These are phyloP conservation scores for Leccinum olivaceoglutinosum DNA, from an alignment of 1,284 basidiomycete species.

Conservation along the genomic window DNA sequence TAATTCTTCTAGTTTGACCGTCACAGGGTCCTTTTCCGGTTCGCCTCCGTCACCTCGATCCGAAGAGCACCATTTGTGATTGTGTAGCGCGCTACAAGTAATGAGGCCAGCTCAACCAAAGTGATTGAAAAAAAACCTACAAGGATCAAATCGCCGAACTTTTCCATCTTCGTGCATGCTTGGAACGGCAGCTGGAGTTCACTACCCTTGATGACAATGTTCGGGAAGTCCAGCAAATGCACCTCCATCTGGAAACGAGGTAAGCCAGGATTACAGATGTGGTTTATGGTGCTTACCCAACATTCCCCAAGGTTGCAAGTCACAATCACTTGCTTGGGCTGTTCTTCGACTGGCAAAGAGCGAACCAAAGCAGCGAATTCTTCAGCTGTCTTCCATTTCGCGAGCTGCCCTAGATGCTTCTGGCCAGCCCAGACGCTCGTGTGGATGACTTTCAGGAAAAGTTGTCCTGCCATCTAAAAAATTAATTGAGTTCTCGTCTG, in stretches of 20 bases:
- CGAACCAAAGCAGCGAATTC: slow-evolving; percentile 98
- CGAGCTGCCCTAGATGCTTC: slow-evolving; percentile 98
- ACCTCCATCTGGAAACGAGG: slow-evolving; percentile 79
- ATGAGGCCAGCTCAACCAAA: background rate
- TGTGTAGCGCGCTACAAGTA: slow-evolving; percentile 77
- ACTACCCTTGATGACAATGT: slow-evolving; percentile 99
- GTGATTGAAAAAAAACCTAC: slow-evolving; percentile 33
- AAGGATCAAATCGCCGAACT: slow-evolving; percentile 96
- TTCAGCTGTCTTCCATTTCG: slow-evolving; percentile 99
- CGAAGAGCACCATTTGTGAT: slow-evolving; percentile 98
- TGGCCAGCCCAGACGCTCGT: slow-evolving; percentile 99
- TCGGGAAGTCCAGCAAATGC: slow-evolving; percentile 98
- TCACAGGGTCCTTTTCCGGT: background rate
- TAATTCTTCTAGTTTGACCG: slow-evolving; percentile 15
- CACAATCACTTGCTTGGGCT: slow-evolving; percentile 99
- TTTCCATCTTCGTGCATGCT: slow-evolving; percentile 99
- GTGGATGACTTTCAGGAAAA: slow-evolving; percentile 99
- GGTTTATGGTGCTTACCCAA: slow-evolving; percentile 51
- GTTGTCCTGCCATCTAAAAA: slow-evolving; percentile 85
- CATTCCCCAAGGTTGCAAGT: slow-evolving; percentile 93
- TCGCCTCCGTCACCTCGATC: background rate
- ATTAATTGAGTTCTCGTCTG: slow-evolving; percentile 1
- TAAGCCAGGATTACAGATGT: slow-evolving; percentile 4
- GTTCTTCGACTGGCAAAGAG: slow-evolving; percentile 97
- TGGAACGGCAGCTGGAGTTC: slow-evolving; percentile 99